Conservation (phyloP, 495 filamentous ascomycete genomes). For the Parathielavia appendiculata region DNA sequence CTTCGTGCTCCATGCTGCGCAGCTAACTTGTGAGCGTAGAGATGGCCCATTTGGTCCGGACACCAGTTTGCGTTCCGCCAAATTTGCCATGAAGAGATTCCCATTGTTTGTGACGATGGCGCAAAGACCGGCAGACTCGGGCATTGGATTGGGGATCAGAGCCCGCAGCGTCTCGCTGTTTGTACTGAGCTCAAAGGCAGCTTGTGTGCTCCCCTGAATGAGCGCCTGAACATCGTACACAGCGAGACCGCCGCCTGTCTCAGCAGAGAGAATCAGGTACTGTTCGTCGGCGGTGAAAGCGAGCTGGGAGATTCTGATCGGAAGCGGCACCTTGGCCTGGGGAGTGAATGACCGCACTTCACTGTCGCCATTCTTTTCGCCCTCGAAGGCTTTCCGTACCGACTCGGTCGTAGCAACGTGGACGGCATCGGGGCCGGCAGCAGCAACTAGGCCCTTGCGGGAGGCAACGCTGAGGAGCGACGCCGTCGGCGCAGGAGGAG, state of each 20-base stretch:
- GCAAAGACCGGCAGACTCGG: constrained; percentile 57
- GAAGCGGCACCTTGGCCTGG: constrained; percentile 63
- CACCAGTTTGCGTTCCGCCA: constrained; percentile 57
- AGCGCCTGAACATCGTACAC: constrained; percentile 71
- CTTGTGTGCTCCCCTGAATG: constrained; percentile 57
- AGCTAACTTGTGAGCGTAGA: constrained; percentile 70
- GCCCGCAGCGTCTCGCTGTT: constrained; percentile 68
- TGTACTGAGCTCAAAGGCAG: constrained; percentile 67
- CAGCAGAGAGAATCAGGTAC: constrained; percentile 76
- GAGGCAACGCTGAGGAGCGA: constrained; percentile 84
- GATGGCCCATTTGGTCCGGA: constrained; percentile 59
- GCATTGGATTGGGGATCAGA: constrained; percentile 74
- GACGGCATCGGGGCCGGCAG: constrained; percentile 75
- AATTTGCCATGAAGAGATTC: constrained; percentile 74
- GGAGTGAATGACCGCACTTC: constrained; percentile 69
- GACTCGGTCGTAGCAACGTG: constrained; percentile 71
- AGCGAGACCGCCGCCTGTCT: constrained; percentile 74
- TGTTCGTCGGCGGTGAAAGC: constrained; percentile 82
- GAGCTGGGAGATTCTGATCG: constrained; percentile 76
- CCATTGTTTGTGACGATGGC: constrained; percentile 76
- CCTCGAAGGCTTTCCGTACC: constrained; percentile 68
- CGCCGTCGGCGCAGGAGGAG: constrained; percentile 69
- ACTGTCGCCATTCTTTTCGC: constrained; percentile 50
- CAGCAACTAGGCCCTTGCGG: constrained; percentile 75
- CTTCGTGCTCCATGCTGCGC: constrained; percentile 83